Conservation (phyloP, 164 flowering plant genomes). For the Sedum album region DNA sequence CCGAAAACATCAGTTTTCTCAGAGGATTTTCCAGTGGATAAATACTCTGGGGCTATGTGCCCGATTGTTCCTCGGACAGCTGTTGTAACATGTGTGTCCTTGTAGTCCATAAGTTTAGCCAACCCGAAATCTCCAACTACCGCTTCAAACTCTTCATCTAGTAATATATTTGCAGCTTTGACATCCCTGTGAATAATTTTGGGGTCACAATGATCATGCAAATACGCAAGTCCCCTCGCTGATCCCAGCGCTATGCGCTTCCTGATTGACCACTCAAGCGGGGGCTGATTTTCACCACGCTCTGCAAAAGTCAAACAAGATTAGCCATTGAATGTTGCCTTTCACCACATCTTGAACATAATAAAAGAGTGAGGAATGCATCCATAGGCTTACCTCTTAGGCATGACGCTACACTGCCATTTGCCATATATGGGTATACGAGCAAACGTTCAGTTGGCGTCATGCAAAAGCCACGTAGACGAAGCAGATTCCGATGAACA, state of each 20-base stretch:
- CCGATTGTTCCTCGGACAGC: conserved; percentile 28
- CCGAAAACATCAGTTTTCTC: conserved; percentile 20
- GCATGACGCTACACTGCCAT: conserved; percentile 65
- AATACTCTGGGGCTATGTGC: conserved; percentile 16
- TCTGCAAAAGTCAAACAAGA: conserved; percentile 14
- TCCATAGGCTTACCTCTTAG: conserved; percentile 34
- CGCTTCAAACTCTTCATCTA: conserved; percentile 21
- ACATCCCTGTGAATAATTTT: conserved; percentile 33
- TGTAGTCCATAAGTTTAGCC: conserved; percentile 33
- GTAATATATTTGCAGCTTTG: conserved; percentile 32
- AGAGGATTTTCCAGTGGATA: conserved; percentile 15
- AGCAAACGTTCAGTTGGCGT: conserved; percentile 59
- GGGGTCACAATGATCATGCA: conserved; percentile 30
- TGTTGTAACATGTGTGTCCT: conserved; percentile 30
- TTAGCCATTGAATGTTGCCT: neutral
- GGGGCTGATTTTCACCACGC: conserved; percentile 21
- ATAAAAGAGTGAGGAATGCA: neutral
- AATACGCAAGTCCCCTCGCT: conserved; percentile 31
- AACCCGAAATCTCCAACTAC: conserved; percentile 29
- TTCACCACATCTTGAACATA: neutral
- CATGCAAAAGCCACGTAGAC: conserved; percentile 62
- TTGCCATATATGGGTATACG: conserved; percentile 59
- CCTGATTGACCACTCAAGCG: conserved; percentile 25
- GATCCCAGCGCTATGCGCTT: conserved; percentile 27
- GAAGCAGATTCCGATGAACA: conserved; percentile 56